These are phyloP conservation scores for Oldenlandia corymbosa DNA, from an alignment of 257 asterid species.

Conservation along the genomic window DNA sequence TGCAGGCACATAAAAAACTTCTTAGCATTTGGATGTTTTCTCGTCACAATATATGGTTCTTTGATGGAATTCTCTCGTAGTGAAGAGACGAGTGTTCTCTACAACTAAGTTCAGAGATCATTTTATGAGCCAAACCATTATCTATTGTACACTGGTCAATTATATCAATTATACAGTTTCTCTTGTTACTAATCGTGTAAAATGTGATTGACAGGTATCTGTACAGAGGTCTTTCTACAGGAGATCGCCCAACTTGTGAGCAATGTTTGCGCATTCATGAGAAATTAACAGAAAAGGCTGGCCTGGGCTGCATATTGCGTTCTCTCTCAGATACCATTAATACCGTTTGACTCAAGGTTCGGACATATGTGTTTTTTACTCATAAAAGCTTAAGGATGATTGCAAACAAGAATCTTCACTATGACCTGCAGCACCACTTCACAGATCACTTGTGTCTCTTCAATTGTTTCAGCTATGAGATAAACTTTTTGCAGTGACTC, in stretches of 20 bases:
- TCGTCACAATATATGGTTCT: neutral
- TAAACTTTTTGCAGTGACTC: conserved; percentile 10
- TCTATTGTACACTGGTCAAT: too few relatives aligned
- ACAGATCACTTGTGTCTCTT: conserved; percentile 27
- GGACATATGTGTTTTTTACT: too few relatives aligned
- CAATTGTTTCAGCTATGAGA: conserved; percentile 46
- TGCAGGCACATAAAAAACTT: neutral
- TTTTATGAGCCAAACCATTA: neutral
- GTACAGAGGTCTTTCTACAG: conserved; percentile 89
- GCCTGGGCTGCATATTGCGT: conserved; percentile 89
- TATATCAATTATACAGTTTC: too few relatives aligned
- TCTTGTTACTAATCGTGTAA: neutral
- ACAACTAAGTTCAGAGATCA: neutral
- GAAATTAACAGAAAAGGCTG: conserved; percentile 89
- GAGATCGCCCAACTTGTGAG: conserved; percentile 98
- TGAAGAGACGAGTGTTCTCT: neutral
- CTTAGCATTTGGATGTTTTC: neutral
- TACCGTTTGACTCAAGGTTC: conserved; percentile 64
- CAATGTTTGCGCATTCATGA: conserved; percentile 90
- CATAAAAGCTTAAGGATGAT: too few relatives aligned
- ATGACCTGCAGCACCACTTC: conserved; percentile 29
- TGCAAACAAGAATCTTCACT: conserved; percentile 25
- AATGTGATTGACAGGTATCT: conserved; percentile 56
- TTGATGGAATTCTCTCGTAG: neutral
- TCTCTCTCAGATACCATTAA: conserved; percentile 79